Evolutionary conservation across 1,284 basidiomycete species (phyloP).

Genomic region (Schizophyllum amplum): DNA sequence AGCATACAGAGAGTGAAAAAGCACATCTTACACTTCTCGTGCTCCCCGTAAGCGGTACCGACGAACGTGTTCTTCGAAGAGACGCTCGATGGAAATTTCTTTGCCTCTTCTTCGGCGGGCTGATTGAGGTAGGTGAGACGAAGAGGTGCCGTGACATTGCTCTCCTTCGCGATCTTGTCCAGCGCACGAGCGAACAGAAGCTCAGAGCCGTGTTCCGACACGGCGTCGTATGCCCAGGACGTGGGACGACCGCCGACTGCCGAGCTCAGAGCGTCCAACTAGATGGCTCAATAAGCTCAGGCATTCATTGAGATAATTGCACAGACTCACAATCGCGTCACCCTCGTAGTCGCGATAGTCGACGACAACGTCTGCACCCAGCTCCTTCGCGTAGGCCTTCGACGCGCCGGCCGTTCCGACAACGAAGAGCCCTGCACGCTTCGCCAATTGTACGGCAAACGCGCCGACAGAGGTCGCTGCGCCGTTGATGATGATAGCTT

Average conservation of each 20-base stretch:
- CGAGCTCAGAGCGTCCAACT: background rate
- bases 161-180: slow-evolving; percentile 76
- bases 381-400: background rate
- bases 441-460: background rate
- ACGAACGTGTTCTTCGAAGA: background rate
- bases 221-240: background rate
- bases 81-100: background rate
- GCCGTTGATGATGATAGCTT: background rate
- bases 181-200: background rate
- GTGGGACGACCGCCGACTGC: background rate
- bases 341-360: background rate
- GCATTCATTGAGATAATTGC: background rate
- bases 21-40: slow-evolving; percentile 19
- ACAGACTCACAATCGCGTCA: background rate
- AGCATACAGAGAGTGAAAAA: slow-evolving; percentile 2
- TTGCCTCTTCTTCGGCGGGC: background rate
- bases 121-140: background rate
- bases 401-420: background rate
- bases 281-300: background rate
- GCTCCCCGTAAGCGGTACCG: background rate
- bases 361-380: background rate
- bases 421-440: background rate
- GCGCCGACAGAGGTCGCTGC: background rate
- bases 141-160: slow-evolving; percentile 53
- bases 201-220: background rate